phyloP scores from a whole-genome alignment of 441 rosid species.

The Adansonia grandidieri region DNA sequence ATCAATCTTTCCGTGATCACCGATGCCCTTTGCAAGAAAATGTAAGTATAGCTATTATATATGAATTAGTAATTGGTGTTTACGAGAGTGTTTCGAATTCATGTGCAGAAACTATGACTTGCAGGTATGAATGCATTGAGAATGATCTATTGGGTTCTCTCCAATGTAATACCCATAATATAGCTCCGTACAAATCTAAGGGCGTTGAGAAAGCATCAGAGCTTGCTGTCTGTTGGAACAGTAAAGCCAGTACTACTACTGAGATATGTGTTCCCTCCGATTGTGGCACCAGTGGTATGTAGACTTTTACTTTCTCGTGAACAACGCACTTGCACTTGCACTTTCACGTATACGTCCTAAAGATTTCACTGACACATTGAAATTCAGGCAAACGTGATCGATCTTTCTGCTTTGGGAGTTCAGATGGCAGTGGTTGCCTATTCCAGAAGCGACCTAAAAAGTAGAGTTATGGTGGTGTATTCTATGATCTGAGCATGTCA shows the following conservation, averaged over 20 bases:
- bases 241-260: slow-evolving; percentile 36
- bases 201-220: slow-evolving; percentile 75
- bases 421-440: slow-evolving; percentile 18
- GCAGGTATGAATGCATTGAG: slow-evolving; percentile 81
- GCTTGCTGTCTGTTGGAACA: slow-evolving; percentile 53
- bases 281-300: slow-evolving; percentile 49
- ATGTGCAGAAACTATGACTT: slow-evolving; percentile 23
- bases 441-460: slow-evolving; percentile 10
- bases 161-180: slow-evolving; percentile 53
- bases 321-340: neutral
- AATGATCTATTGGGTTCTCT: slow-evolving; percentile 70
- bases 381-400: slow-evolving; percentile 20
- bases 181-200: slow-evolving; percentile 71
- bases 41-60: slow-evolving; percentile 46
- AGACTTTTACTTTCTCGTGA: neutral
- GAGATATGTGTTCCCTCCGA: slow-evolving; percentile 42
- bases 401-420: neutral
- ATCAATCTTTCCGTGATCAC: slow-evolving; percentile 58
- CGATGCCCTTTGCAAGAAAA: slow-evolving; percentile 64
- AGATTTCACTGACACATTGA: neutral
- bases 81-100: neutral
- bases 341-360: neutral
- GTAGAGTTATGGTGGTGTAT: slow-evolving; percentile 20
- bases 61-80: neutral
- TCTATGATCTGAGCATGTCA: slow-evolving; percentile 27